A percentile compares a stretch with the other conserved stretches of the same genome.
Evolutionary conservation across 306 rosid species (phyloP).

Genomic region (Dalbergia cultrata): DNA sequence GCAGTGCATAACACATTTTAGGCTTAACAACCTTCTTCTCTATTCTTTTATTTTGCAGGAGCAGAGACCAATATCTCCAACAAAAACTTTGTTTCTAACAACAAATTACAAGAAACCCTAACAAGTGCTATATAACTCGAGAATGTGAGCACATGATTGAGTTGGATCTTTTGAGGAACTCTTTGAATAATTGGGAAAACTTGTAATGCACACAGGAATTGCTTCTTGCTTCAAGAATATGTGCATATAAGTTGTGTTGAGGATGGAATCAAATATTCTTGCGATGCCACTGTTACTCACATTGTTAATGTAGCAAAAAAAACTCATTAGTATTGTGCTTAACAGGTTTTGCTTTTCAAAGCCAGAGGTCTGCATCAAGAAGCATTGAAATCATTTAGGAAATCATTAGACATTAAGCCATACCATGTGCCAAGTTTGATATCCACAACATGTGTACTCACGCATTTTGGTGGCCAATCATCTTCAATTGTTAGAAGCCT

Average conservation of each 20-base stretch:
- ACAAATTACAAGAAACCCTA: constrained; percentile 79
- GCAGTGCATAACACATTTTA: too few relatives aligned
- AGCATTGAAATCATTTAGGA: constrained; percentile 71
- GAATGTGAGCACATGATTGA: constrained; percentile 71
- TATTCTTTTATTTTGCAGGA: too few relatives aligned
- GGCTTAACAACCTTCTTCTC: too few relatives aligned
- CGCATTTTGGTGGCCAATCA: constrained; percentile 75
- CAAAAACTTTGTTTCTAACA: constrained; percentile 67
- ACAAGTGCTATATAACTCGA: constrained; percentile 70
- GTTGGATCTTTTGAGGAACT: constrained; percentile 80
- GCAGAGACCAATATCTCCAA: too few relatives aligned
- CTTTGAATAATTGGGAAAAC: constrained; percentile 65
- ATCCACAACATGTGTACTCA: constrained; percentile 75
- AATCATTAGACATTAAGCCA: constrained; percentile 80
- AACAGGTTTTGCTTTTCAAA: constrained; percentile 76
- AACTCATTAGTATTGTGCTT: background rate
- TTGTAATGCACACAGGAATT: constrained; percentile 59
- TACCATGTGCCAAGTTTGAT: constrained; percentile 83
- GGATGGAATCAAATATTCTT: constrained; percentile 69
- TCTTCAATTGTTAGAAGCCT: constrained; percentile 77
- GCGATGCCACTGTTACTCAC: constrained; percentile 53
- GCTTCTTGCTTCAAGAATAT: constrained; percentile 83
- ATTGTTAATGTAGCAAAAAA: background rate
- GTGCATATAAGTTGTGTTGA: constrained; percentile 70
- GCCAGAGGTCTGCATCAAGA: constrained; percentile 80